Evolutionary conservation across 2,329 filamentous ascomycete genomes (phyloP), one percentile per base, ranked within the genome.

Genomic region (Colletotrichum sp.): DNA sequence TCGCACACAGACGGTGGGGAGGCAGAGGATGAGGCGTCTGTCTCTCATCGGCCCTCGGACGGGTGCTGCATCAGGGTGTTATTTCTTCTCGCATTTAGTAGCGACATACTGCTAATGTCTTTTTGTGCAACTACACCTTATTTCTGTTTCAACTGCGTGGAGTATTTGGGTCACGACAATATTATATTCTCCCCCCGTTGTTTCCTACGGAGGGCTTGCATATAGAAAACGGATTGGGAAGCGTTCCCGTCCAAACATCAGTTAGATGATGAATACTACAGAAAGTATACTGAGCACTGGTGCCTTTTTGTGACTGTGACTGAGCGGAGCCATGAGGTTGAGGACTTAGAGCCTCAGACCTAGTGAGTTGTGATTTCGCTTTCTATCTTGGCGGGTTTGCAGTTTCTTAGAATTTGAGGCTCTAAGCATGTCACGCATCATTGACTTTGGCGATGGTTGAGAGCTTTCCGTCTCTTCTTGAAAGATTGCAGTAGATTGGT

Each of bases 51-150:
- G 26, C 26, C 68, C 57, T 62, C 12, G 24, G 24, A 39, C 65
- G 60, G 39, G 26, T 63, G 71, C 68, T 26, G 63, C 73, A 76
- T 68, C 59, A 69, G 57, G 73, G 73, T 76, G 73, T 76, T 65
- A 34, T 69, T 55, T 59, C 73, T 76, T 76, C 60, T 75, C 65
- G 75, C 71, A 75, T 77, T 75, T 67, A 75, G 71, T 74, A 75
- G 75, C 71, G 75, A 75, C 60, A 52, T 77, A 77, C 71, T 75
- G 75, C 75, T 74, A 66, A 77, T 77, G 75, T 77, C 66, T 77
- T 77, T 74, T 75, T 75, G 36, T 36, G n/a, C 72, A 71, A 75
- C 13, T n/a, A 60, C 55, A 49, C 16, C 73, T 32, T 72, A 57
- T 59, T 64, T 64, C 57, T 62, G 63, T 76, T 76, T 76, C 73